Base-by-base conservation (phyloP, 768 basidiomycete species). In the Trichaptum fuscoviolaceum region DNA sequence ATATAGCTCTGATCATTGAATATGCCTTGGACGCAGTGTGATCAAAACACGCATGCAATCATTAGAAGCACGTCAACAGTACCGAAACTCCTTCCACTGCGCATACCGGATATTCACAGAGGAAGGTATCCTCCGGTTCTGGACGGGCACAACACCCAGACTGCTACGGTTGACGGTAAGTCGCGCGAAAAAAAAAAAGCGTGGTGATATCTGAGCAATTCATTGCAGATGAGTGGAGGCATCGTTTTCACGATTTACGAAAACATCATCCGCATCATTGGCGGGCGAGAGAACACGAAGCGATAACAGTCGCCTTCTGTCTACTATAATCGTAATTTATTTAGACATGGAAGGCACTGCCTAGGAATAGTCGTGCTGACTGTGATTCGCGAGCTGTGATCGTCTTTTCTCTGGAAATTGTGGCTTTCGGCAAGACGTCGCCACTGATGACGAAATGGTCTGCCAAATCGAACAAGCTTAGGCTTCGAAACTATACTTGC, bases 41-140 rank as follows among this genome's bases (percentile, higher is more conserved):
- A 87, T 99, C 77, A 99, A 99, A 79, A 99, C 97, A 12, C 87
- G 96, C 26, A 99, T 99, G 97, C 97, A 99, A 77, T 89, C 93
- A 6, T 82, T 99, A 10, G 84, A 86, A 65, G 97, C 96, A 0
- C 82, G 85, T 10, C 77, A 82, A 25, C 89, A 95, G 67, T 99
- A 99, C 75, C 87, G 89, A 42, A 98, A 99, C 73, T 89, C 95
- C 2, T 92, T 98, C 79, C 95, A 99, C 71, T 99, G 96, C 71
- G 96, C 89, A 5, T 96, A 97, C 73, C 85, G 96, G 60, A 95
- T 98, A 73, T 88, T 94, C 69, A 94, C 89, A 0, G 96, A 99
- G 76, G 95, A 99, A 73, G 97, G 97, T 1, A 70, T 97, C 7
- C 71, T 87, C n/a, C 84, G 91, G 62, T 97, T 99, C 77, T 99